These are phyloP conservation scores for Citrus cavaleriei DNA, from an alignment of 345 rosid species.

Conservation along the genomic window DNA sequence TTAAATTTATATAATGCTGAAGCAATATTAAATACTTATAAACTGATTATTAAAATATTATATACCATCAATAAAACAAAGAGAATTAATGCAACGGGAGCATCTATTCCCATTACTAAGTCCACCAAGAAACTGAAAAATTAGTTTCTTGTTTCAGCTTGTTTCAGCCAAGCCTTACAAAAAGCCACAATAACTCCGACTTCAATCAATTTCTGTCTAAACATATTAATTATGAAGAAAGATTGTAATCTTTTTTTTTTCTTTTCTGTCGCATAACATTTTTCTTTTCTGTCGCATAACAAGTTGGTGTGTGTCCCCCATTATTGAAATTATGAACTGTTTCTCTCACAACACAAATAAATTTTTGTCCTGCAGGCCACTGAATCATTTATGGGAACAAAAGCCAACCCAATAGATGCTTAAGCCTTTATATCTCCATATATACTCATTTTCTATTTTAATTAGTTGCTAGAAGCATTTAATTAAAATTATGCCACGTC, in stretches of 20 bases:
- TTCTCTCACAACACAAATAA: background rate
- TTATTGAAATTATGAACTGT: background rate
- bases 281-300: too few relatives aligned
- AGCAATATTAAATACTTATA: too few relatives aligned
- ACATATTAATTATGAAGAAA: background rate
- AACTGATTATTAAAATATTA: background rate
- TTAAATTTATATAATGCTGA: background rate
- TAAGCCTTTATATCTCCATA: background rate
- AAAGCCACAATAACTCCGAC: background rate
- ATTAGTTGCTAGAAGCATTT: background rate
- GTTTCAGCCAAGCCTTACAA: background rate
- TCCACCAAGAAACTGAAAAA: background rate
- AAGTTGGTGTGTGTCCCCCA: background rate
- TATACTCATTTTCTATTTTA: background rate
- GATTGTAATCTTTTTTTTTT: background rate
- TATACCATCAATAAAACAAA: background rate
- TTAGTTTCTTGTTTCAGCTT: background rate
- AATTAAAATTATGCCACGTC: background rate
- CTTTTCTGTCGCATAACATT: background rate
- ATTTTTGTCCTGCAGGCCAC: background rate
- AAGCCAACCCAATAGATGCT: background rate
- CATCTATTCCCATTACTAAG: background rate
- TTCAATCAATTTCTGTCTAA: background rate
- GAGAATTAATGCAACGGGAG: background rate
- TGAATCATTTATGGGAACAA: constrained; percentile 2